A percentile compares a stretch with the other conserved stretches of the same genome.
Conservation (phyloP, 257 asterid species). For the Forsythia viridissima region DNA sequence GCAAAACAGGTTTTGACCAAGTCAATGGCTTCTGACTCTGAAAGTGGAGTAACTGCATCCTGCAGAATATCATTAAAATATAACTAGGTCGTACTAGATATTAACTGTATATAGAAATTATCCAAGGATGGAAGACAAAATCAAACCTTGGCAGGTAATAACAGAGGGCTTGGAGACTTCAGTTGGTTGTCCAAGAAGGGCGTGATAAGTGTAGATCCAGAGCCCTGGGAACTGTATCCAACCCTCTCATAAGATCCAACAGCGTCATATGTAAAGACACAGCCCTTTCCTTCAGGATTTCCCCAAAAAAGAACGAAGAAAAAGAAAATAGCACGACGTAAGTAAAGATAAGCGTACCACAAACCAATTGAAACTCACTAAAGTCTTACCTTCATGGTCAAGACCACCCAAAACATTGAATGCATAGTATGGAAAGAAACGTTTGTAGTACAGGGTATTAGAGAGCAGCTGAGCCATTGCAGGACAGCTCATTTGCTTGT, state of each 20-base stretch:
- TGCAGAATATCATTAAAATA: conserved; percentile 24
- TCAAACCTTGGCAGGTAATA: conserved; percentile 52
- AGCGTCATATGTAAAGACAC: conserved; percentile 95
- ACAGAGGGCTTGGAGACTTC: conserved; percentile 67
- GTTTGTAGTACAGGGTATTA: conserved; percentile 83
- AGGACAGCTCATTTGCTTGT: conserved; percentile 98
- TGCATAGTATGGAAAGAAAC: conserved; percentile 88
- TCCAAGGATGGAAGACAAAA: not conserved
- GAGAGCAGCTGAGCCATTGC: conserved; percentile 96
- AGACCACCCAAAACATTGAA: conserved; percentile 96
- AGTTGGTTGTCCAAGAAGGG: conserved; percentile 91
- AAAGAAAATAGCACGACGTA: conserved; percentile 11
- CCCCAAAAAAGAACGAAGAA: not conserved
- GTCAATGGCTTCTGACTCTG: conserved; percentile 80
- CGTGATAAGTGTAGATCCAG: conserved; percentile 90
- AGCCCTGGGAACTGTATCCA: conserved; percentile 97
- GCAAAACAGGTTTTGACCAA: conserved; percentile 83
- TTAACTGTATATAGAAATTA: not conserved
- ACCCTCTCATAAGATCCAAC: conserved; percentile 98
- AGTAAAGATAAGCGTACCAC: not conserved
- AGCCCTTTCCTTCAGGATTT: conserved; percentile 74
- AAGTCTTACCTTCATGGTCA: conserved; percentile 74
- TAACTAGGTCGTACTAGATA: not conserved
- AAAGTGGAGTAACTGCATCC: conserved; percentile 78
- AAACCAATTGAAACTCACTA: conserved; percentile 8